Evolutionary conservation across 345 rosid species (phyloP).

Genomic region (Theobroma cacao): DNA sequence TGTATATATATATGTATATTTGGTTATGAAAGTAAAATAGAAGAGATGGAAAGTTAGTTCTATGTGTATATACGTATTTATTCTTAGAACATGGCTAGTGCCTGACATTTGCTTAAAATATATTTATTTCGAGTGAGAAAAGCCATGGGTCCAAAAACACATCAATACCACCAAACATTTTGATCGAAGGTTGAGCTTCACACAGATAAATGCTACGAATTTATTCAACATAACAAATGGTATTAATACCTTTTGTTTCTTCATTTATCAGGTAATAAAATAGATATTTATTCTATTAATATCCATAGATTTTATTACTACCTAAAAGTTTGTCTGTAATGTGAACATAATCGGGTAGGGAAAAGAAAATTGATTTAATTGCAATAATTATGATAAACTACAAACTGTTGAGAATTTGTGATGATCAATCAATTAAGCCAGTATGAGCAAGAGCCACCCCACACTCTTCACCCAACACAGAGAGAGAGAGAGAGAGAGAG

Average conservation of each 20-base stretch:
- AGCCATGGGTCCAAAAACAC: background rate
- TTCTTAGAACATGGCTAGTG: background rate
- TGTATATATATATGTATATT: too few relatives aligned
- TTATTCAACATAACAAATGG: background rate
- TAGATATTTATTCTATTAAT: too few relatives aligned
- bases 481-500: too few relatives aligned
- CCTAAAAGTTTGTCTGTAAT: background rate
- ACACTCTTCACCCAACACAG: background rate
- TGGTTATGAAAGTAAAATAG: background rate
- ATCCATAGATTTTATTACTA: background rate
- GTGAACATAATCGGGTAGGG: background rate
- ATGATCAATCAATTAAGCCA: background rate
- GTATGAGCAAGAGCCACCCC: background rate
- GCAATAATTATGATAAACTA: background rate
- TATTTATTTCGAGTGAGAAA: background rate
- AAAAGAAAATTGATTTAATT: background rate
- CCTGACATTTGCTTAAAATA: background rate
- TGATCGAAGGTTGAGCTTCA: background rate
- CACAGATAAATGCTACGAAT: slow-evolving; percentile 4
- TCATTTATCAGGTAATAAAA: background rate
- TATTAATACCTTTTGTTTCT: background rate
- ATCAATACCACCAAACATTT: background rate
- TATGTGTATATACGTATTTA: background rate
- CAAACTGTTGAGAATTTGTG: slow-evolving; percentile 2
- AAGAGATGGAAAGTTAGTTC: background rate